Conservation (phyloP, 495 filamentous ascomycete species). For the Copromyces sp. region DNA sequence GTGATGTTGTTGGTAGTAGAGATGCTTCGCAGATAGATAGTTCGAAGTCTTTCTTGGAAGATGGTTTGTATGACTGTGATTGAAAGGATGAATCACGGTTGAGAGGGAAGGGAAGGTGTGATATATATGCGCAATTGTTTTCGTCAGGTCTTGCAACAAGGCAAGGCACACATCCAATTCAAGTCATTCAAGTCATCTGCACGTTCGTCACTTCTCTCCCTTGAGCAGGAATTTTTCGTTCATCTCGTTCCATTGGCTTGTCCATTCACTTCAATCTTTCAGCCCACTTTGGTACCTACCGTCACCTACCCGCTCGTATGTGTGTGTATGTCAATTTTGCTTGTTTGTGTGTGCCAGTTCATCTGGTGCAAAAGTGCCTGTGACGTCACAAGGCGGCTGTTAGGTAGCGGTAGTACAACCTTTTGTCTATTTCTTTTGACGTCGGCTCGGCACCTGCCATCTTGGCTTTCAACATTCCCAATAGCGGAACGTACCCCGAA, state of each 20-base stretch:
- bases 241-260: background rate
- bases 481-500: background rate
- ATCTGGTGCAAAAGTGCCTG: background rate
- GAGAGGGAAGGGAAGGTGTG: background rate
- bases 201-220: background rate
- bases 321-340: background rate
- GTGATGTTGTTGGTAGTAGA: slow-evolving; percentile 1
- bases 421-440: background rate
- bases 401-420: background rate
- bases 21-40: background rate
- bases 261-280: background rate
- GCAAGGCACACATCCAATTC: background rate
- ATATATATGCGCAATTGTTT: background rate
- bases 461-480: background rate
- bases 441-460: background rate
- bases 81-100: background rate
- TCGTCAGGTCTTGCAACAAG: background rate
- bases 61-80: background rate
- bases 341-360: background rate
- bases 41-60: slow-evolving; percentile 1
- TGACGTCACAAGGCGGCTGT: background rate
- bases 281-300: background rate
- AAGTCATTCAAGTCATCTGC: background rate
- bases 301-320: background rate
- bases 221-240: background rate